Evolutionary conservation across 441 rosid species (phyloP).

Genomic region (Theobroma grandiflorum): DNA sequence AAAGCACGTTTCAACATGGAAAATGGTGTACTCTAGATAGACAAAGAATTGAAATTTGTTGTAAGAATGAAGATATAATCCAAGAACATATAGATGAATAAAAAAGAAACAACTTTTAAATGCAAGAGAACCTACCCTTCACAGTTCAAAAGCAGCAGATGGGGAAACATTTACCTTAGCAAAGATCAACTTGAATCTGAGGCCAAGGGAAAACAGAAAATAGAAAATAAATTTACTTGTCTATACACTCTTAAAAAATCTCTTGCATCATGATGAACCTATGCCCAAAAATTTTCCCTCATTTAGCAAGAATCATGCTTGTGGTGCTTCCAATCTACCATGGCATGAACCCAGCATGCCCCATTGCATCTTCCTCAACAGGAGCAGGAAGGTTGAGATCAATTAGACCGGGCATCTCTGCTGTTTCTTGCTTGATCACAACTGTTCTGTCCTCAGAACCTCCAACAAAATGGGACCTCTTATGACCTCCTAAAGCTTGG

Average conservation of each 20-base stretch:
- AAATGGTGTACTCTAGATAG: not conserved
- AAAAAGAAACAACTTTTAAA: not conserved
- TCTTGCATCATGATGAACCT: slow-evolving; percentile 27
- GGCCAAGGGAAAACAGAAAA: slow-evolving; percentile 31
- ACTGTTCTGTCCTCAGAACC: slow-evolving; percentile 61
- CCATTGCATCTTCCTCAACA: slow-evolving; percentile 49
- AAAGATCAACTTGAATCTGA: slow-evolving; percentile 46
- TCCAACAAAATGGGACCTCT: slow-evolving; percentile 83
- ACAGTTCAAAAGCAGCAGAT: slow-evolving; percentile 15
- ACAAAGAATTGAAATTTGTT: not conserved
- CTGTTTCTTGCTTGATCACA: slow-evolving; percentile 51
- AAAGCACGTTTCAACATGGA: not conserved
- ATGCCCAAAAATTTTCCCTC: slow-evolving; percentile 15
- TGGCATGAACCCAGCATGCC: slow-evolving; percentile 36
- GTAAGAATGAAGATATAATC: slow-evolving; percentile 8
- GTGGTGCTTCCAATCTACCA: slow-evolving; percentile 38
- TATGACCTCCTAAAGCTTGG: slow-evolving; percentile 95
- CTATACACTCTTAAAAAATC: slow-evolving; percentile 40
- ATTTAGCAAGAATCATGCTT: slow-evolving; percentile 24
- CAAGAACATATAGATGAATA: slow-evolving; percentile 17
- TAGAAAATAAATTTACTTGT: slow-evolving; percentile 33
- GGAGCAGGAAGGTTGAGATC: slow-evolving; percentile 82
- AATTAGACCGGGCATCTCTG: slow-evolving; percentile 50
- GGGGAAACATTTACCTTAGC: slow-evolving; percentile 32
- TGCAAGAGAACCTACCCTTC: slow-evolving; percentile 20